Conservation (phyloP, 768 basidiomycete species). For the Pseudohyphozyma bogoriensis region DNA sequence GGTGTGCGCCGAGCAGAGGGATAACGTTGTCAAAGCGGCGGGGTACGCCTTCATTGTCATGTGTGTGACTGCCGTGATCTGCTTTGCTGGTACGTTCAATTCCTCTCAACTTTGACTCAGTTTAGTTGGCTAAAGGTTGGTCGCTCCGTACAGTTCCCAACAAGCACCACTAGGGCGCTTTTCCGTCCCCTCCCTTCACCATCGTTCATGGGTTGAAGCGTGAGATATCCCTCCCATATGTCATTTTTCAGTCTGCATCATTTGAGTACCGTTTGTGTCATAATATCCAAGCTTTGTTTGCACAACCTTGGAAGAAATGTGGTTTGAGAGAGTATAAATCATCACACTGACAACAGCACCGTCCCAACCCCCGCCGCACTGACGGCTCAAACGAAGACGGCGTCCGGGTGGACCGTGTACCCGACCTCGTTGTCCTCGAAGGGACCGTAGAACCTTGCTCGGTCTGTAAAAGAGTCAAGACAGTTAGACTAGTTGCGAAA, state of each 20-base stretch:
- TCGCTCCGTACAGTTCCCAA: no score
- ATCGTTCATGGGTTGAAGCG: neutral
- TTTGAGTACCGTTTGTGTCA: neutral
- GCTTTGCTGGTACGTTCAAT: no score
- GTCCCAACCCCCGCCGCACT: neutral
- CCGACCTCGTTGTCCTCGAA: slow-evolving; percentile 34
- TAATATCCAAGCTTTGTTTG: no score
- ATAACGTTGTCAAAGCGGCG: no score
- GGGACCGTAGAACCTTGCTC: slow-evolving; percentile 33
- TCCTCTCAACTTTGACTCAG: no score
- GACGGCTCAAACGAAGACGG: no score
- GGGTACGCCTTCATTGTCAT: no score
- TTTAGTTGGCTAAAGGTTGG: no score
- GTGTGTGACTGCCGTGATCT: no score
- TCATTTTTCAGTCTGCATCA: neutral
- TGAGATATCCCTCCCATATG: neutral
- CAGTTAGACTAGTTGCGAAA: slow-evolving; percentile 3
- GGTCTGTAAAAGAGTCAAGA: neutral
- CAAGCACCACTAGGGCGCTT: no score
- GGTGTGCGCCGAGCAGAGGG: no score
- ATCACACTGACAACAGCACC: neutral
- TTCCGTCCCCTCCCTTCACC: no score
- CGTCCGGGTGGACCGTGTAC: slow-evolving; percentile 32
- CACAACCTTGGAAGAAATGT: neutral
- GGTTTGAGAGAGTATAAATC: neutral